phyloP scores from a whole-genome alignment of 768 basidiomycete genomes.

The Polyporus arcularius region DNA sequence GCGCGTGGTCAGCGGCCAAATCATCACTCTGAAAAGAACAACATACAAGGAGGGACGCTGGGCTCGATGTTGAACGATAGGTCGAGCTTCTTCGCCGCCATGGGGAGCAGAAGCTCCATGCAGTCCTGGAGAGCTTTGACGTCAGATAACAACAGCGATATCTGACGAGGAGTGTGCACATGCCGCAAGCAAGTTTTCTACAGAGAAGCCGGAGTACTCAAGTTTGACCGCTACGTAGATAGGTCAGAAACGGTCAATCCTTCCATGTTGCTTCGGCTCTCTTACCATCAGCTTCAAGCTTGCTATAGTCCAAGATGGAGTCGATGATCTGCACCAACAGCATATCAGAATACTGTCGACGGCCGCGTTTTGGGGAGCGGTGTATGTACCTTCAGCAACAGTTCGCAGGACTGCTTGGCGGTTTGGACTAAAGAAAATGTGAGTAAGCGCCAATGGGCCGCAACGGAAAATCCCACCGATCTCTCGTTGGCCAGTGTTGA shows the following conservation, averaged over 20 bases:
- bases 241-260: neutral
- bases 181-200: constrained; percentile 73
- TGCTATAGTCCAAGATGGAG: constrained; percentile 78
- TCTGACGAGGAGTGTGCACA: constrained; percentile 16
- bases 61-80: constrained; percentile 71
- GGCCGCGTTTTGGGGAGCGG: too few species aligned
- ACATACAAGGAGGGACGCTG: constrained; percentile 63
- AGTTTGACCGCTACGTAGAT: constrained; percentile 58
- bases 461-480: constrained; percentile 46
- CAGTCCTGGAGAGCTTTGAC: constrained; percentile 52
- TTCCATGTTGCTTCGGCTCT: neutral
- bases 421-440: constrained; percentile 55
- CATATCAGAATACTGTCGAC: too few species aligned
- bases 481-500: constrained; percentile 69
- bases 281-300: constrained; percentile 71
- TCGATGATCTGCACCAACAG: constrained; percentile 61
- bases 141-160: too few species aligned
- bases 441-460: neutral
- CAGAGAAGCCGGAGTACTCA: constrained; percentile 63
- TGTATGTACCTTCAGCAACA: constrained; percentile 58
- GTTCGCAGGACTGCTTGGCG: constrained; percentile 76
- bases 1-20: neutral
- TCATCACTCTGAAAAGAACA: neutral
- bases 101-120: constrained; percentile 73
- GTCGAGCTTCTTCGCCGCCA: constrained; percentile 75